These are phyloP conservation scores for Calonectria honghensis DNA, from an alignment of 2,329 filamentous ascomycete species.

Conservation along the genomic window DNA sequence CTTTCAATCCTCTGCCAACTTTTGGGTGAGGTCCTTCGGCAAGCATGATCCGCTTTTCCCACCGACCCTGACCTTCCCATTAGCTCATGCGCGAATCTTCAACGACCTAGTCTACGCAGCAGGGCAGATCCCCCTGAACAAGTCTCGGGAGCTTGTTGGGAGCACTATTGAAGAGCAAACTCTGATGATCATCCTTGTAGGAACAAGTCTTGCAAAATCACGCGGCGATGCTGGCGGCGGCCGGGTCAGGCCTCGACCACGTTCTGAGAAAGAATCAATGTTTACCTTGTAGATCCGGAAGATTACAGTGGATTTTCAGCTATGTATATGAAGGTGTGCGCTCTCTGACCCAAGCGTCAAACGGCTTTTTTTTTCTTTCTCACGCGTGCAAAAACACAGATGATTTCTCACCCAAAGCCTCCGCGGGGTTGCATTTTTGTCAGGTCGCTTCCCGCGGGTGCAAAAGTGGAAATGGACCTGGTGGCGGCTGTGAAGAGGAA, in stretches of 20 bases:
- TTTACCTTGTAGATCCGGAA: constrained; percentile 7
- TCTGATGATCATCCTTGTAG: background rate
- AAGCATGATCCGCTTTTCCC: background rate
- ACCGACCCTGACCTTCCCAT: background rate
- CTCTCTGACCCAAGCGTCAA: too few relatives aligned
- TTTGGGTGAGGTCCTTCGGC: background rate
- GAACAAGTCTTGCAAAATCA: background rate
- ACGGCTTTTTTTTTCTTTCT: background rate
- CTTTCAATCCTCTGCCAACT: background rate
- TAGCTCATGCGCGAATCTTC: constrained; percentile 4
- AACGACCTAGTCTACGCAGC: background rate
- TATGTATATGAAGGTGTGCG: background rate
- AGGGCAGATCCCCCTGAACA: background rate
- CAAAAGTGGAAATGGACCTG: constrained; percentile 1
- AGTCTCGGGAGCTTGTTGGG: background rate
- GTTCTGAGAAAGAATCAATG: background rate
- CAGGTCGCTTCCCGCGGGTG: background rate
- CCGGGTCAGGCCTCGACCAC: background rate
- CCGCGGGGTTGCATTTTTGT: background rate
- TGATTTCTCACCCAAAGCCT: background rate
- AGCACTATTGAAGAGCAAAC: background rate
- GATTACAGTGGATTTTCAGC: background rate
- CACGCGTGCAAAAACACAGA: background rate
- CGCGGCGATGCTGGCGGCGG: background rate
- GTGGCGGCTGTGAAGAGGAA: background rate